Evolutionary conservation across 768 basidiomycete species (phyloP).

Genomic region (Lentinus brumalis): DNA sequence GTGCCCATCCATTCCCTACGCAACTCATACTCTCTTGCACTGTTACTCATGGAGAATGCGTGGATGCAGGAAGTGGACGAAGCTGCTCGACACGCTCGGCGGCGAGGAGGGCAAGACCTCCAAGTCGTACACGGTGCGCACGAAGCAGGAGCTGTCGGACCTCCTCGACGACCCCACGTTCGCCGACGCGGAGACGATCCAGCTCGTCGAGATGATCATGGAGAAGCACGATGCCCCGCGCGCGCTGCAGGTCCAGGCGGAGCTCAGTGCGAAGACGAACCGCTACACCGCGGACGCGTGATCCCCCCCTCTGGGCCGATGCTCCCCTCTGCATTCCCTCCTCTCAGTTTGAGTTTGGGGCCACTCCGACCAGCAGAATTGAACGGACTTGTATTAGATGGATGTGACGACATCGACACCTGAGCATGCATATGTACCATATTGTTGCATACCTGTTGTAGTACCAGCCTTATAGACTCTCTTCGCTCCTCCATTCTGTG

Average conservation of each 20-base stretch:
- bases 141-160: conserved; percentile 63
- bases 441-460: too few relatives aligned
- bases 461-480: too few relatives aligned
- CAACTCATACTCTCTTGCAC: background rate
- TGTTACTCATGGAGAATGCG: background rate
- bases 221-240: conserved; percentile 69
- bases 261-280: conserved; percentile 54
- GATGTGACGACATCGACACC: too few relatives aligned
- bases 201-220: conserved; percentile 84
- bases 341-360: too few relatives aligned
- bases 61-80: conserved; percentile 58
- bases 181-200: conserved; percentile 62
- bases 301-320: too few relatives aligned
- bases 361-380: too few relatives aligned
- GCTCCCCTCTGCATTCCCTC: too few relatives aligned
- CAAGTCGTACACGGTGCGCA: conserved; percentile 66
- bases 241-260: conserved; percentile 57
- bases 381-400: too few relatives aligned
- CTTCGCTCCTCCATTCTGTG: too few relatives aligned
- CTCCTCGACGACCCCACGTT: conserved; percentile 70
- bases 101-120: conserved; percentile 51
- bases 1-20: conserved; percentile 8
- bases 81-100: conserved; percentile 61
- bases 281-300: conserved; percentile 34
- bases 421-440: too few relatives aligned